phyloP scores from a whole-genome alignment of 2,329 filamentous ascomycete genomes.

The Didymella keratinophila region DNA sequence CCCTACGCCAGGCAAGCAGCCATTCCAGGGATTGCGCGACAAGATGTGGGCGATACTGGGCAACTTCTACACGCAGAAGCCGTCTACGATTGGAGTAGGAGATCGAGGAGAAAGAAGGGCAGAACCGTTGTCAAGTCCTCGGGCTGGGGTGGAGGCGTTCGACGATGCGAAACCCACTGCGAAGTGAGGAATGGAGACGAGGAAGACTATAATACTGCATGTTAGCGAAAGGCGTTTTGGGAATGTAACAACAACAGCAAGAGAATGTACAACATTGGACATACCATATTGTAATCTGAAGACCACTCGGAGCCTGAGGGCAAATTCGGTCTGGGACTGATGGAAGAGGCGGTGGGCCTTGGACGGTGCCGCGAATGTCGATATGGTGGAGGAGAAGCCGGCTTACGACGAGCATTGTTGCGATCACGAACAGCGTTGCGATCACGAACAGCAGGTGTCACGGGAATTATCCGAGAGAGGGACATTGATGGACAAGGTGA shows the following conservation, averaged over 20 bases:
- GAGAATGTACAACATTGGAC: constrained; percentile 13
- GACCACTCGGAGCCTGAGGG: not conserved
- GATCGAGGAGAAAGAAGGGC: constrained; percentile 24
- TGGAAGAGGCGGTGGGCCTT: not conserved
- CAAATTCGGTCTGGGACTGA: not conserved
- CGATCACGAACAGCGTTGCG: not conserved
- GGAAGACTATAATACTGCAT: constrained; percentile 1
- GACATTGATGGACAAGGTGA: not conserved
- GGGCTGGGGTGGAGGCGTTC: constrained; percentile 6
- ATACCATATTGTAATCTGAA: not conserved
- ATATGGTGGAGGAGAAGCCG: not conserved
- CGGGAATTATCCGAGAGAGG: not conserved
- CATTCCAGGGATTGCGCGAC: constrained; percentile 39
- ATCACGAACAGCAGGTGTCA: not conserved
- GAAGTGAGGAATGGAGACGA: not conserved
- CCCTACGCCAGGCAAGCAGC: constrained; percentile 42
- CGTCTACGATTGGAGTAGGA: constrained; percentile 16
- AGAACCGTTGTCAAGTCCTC: constrained; percentile 15
- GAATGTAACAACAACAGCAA: constrained; percentile 4
- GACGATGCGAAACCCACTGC: constrained; percentile 7
- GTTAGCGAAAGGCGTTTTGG: constrained; percentile 16
- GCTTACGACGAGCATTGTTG: not conserved
- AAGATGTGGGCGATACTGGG: constrained; percentile 40
- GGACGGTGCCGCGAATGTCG: not conserved
- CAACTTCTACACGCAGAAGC: constrained; percentile 42